Base-by-base conservation (phyloP, 192 early-diverging fungal genomes). In the Coemansia reversa region DNA sequence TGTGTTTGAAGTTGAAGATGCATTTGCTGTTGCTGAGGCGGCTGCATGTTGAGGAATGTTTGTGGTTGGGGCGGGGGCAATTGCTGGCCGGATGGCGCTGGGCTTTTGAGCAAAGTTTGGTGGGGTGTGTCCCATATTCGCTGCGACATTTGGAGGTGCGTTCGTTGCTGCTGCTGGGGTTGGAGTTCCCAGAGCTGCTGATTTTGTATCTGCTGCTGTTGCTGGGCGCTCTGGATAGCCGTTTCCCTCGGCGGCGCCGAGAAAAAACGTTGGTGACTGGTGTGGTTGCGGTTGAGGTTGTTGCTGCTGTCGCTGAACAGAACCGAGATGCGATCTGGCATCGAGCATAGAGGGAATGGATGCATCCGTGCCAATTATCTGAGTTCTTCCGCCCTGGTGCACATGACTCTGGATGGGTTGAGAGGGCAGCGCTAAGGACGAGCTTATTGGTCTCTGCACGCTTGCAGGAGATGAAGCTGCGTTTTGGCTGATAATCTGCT, bases 231-330 rank as follows among this genome's bases (percentile, higher is more conserved):
- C 66, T 81, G 79, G 25, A 69, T 76, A 81, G 73, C 74, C 69
- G 74, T 67, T 76, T 81, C 79, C 72, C 73, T 75, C 79, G 72
- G 79, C 79, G 72, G 72, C 78, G 68, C 78, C 69, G 72, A 75
- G 72, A 73, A 76, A 73, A 76, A 75, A 75, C 5, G 73, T 72
- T 23, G 79, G 70, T 5, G 74, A 76, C 57, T 82, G 79, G 60
- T 80, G 79, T 2, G 72, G 65, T 30, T 74, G 77, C 48, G 60
- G 74, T 56, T 64, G 70, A 11, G 67, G 63, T 47, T 58, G 60
- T 22, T 72, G 66, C 29, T 45, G 69, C 50, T 72, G 78, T 22
- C 61, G 73, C 69, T 62, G 78, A 11, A 62, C 58, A 6, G 59
- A 39, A 27, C 23, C 50, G 11, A 50, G 50, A 24, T 80, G 72